Base-by-base conservation (phyloP, 2,329 filamentous ascomycete genomes). In the Tolypocladium cylindrosporum region DNA sequence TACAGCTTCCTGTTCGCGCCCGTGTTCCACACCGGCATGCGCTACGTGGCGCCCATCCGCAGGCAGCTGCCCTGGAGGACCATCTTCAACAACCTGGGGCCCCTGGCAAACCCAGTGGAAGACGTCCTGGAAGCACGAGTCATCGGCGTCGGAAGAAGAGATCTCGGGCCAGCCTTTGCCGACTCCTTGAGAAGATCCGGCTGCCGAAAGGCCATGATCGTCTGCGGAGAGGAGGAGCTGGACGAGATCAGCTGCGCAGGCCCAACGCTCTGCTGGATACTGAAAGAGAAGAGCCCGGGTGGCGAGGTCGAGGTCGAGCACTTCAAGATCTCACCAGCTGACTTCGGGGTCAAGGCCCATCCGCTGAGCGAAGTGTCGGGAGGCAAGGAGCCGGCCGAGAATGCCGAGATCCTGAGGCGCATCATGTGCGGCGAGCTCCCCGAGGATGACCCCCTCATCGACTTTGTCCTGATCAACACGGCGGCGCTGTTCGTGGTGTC, bases 1-100 rank as follows among this genome's bases (percentile, higher is more conserved):
- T 99, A 97, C 76, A 89, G 89, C 62, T 99, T 99, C 75, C 82
- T 99, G 37, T 97, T 94, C 69, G 94, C 94, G 0, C 93, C 94
- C 43, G 89, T 94, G 64, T 99, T 97, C 80, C 94, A 99, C 75
- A 91, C 91, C 0, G 93, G 91, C 54, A 97, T 97, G 88, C 87
- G 85, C 70, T 87, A 92, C 71, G 91, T 94, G 43, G 91, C 91
- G 5, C 85, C 88, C 2, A 87, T 97, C 62, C 88, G 94, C 61
- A 89, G 85, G 68, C 89, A 95, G 70, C 83, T 99, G 27, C 93
- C 93, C 59, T 93, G 94, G 81, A 86, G 94, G 66, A 99, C 94
- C 2, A 93, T 99, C 64, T 99, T 99, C 84, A 99, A 99, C 74
- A 84, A 99, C 19, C 82, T 99, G 55, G 94, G 94, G 0, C 94